Evolutionary conservation across 495 filamentous ascomycete genomes (phyloP), one percentile per base, ranked within the genome.

Genomic region (Cercophora samala): DNA sequence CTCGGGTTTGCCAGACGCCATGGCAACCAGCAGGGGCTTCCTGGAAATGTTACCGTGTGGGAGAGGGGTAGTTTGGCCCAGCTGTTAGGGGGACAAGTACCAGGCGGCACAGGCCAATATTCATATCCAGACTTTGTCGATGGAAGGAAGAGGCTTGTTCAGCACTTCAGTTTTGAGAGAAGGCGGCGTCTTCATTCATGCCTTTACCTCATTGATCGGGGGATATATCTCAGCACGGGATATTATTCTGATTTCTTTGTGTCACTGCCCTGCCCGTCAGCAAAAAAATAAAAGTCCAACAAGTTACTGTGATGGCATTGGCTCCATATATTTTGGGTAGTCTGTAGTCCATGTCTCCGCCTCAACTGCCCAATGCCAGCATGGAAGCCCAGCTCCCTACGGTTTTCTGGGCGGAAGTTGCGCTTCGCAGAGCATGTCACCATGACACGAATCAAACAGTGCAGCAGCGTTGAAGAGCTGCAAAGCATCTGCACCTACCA

Each of bases 1-100:
- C 18, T 70, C 65, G 68, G 64, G 62, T 62, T 63, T 22, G 21
- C 62, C 63, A 68, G 51, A 54, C 62, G 65, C 63, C 68, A 65
- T 64, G 64, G 62, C 62, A 65, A 69, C 59, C 68, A 46, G 15
- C 37, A 66, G 58, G 67, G 64, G 58, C 6, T 54, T 51, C 60
- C 60, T 22, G 24, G 60, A 6, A 17, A 29, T 8, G 19, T 13
- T 5, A 8, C 58, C 8, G 22, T 21, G 53, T 19, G 53, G 53
- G 22, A 56, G 53, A 23, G 53, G 22, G n/a, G 53, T 19, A 56
- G 22, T 19, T 56, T 56, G 53, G 53, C 23, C 17, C 58, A 24
- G 24, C 26, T 62, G 60, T 62, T 62, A 62, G 46, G 25, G 26
- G 3, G 15, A 21, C 6, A 46, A 18, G 60, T 62, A 62, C 60